A percentile compares a stretch with the other conserved stretches of the same genome.
Evolutionary conservation across 805 yeast genomes (phyloP).

Genomic region (Saccharomycodes ludwigii): DNA sequence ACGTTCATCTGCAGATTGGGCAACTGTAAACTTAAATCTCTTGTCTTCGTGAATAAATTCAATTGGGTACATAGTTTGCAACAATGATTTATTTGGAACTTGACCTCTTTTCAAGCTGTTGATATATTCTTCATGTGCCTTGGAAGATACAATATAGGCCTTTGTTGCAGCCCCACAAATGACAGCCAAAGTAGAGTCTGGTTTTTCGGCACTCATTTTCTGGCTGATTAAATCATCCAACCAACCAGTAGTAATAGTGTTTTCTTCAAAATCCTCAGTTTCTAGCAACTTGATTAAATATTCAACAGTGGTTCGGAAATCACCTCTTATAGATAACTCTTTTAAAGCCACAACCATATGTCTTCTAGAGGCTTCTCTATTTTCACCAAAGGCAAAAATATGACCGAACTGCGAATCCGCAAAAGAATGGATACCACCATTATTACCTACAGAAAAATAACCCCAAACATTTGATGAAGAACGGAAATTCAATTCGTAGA

Average conservation of each 20-base stretch:
- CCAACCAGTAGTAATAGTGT: constrained; percentile 98
- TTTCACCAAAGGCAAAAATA: constrained; percentile 97
- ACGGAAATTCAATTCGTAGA: constrained; percentile 92
- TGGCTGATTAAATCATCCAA: constrained; percentile 89
- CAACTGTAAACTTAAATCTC: constrained; percentile 90
- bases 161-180: constrained; percentile 97
- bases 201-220: constrained; percentile 93
- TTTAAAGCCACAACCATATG: constrained; percentile 98
- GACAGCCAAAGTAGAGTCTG: constrained; percentile 82
- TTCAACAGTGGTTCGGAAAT: constrained; percentile 95
- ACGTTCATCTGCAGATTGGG: constrained; percentile 75
- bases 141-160: constrained; percentile 72
- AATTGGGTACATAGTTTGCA: constrained; percentile 81
- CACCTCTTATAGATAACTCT: constrained; percentile 95
- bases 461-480: constrained; percentile 99
- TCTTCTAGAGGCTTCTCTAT: constrained; percentile 93
- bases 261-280: constrained; percentile 92
- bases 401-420: constrained; percentile 99
- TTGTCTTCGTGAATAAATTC: constrained; percentile 93
- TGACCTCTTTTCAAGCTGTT: constrained; percentile 88
- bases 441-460: constrained; percentile 92
- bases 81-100: constrained; percentile 69
- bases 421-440: constrained; percentile 94
- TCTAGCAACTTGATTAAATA: constrained; percentile 89
- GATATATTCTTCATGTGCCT: constrained; percentile 55